phyloP scores from a whole-genome alignment of 2,329 filamentous ascomycete genomes.

The Ploettnerulaceae sp. region DNA sequence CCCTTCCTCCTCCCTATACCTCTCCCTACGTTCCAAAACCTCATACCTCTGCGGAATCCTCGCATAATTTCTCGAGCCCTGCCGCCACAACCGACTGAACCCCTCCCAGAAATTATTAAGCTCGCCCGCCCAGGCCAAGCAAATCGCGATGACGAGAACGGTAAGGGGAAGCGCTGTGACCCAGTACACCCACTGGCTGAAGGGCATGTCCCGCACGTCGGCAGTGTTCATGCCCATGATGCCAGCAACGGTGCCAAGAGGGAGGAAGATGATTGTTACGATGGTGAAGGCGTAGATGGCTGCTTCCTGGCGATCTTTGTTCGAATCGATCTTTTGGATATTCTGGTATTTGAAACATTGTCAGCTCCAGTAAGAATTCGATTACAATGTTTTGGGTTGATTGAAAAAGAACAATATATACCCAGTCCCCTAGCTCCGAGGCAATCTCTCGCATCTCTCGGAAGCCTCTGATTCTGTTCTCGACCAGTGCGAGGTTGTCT shows the following conservation, averaged over 20 bases:
- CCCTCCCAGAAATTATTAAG: conserved; percentile 12
- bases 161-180: conserved; percentile 31
- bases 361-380: no score
- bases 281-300: conserved; percentile 35
- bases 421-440: conserved; percentile 20
- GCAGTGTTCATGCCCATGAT: conserved; percentile 35
- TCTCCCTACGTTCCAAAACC: not conserved
- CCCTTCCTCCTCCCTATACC: conserved; percentile 1
- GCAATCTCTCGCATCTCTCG: conserved; percentile 20
- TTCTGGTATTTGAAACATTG: conserved; percentile 14
- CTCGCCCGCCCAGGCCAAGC: conserved; percentile 24
- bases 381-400: no score
- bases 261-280: conserved; percentile 35
- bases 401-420: no score
- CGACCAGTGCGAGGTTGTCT: conserved; percentile 18
- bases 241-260: conserved; percentile 30
- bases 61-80: not conserved
- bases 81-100: conserved; percentile 9
- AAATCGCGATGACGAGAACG: conserved; percentile 24
- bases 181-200: conserved; percentile 34
- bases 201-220: conserved; percentile 32
- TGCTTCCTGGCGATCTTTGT: conserved; percentile 29
- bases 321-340: conserved; percentile 26
- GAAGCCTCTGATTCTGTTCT: conserved; percentile 19
- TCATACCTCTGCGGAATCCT: conserved; percentile 1